Conservation (phyloP, 805 yeast genomes). For the Starmerella sp. region DNA sequence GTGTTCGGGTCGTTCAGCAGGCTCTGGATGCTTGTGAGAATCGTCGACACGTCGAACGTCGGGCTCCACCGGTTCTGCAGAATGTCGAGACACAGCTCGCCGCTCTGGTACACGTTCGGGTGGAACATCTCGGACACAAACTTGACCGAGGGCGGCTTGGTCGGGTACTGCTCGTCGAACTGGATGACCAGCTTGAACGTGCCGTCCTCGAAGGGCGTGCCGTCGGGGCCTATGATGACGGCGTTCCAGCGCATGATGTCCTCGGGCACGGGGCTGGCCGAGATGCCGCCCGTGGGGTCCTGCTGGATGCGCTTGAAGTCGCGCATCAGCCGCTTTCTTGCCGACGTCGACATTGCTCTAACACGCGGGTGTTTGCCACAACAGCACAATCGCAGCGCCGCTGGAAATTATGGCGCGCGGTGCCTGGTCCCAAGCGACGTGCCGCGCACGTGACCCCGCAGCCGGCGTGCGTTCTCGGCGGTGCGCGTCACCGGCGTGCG, state of each 20-base stretch:
- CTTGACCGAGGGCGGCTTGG: conserved; percentile 88
- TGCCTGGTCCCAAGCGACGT: not conserved
- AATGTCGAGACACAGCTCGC: conserved; percentile 91
- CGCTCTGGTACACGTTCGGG: conserved; percentile 92
- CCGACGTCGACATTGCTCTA: conserved; percentile 79
- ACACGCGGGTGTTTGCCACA: not conserved
- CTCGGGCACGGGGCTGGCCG: conserved; percentile 94
- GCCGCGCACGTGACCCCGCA: not conserved
- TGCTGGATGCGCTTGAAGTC: conserved; percentile 97
- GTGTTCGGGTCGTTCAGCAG: conserved; percentile 92
- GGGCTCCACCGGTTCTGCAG: conserved; percentile 98
- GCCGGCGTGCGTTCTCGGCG: not conserved
- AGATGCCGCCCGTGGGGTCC: conserved; percentile 96
- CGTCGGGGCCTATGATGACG: conserved; percentile 93
- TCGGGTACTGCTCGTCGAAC: conserved; percentile 95
- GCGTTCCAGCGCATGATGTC: conserved; percentile 98
- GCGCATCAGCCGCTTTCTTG: conserved; percentile 97
- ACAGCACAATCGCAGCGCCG: not conserved
- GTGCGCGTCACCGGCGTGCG: not conserved
- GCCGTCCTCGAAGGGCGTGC: conserved; percentile 97
- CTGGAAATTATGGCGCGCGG: not conserved
- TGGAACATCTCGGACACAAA: conserved; percentile 93
- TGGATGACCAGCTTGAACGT: conserved; percentile 77
- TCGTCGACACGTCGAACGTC: conserved; percentile 93
- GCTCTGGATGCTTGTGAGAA: conserved; percentile 77